Evolutionary conservation across 2,329 filamentous ascomycete species (phyloP).

Genomic region (Diaporthe vaccinii): DNA sequence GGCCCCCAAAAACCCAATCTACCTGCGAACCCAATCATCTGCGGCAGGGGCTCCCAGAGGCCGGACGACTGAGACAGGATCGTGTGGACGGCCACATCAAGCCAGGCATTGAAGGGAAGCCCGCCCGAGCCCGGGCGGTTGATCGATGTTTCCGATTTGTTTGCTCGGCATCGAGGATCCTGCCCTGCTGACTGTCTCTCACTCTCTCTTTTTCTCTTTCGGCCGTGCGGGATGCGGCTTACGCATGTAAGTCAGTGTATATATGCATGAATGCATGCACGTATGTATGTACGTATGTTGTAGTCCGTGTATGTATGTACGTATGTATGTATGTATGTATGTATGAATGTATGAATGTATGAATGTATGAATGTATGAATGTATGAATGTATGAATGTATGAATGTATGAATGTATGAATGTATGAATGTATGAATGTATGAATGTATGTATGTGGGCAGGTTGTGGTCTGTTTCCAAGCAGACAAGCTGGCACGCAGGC

Average conservation of each 20-base stretch:
- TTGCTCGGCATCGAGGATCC: slow-evolving; percentile 12
- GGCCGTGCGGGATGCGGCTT: slow-evolving; percentile 19
- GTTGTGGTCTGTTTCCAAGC: background rate
- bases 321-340: slow-evolving; percentile 1
- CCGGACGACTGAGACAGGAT: slow-evolving; percentile 32
- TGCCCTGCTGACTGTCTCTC: background rate
- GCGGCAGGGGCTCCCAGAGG: background rate
- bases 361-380: background rate
- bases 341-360: background rate
- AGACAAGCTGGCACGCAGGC: background rate
- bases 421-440: slow-evolving; percentile 3
- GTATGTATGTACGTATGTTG: background rate
- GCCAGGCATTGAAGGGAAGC: slow-evolving; percentile 28
- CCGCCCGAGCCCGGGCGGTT: slow-evolving; percentile 13
- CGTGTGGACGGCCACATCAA: slow-evolving; percentile 30
- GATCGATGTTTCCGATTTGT: slow-evolving; percentile 13
- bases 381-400: slow-evolving; percentile 7
- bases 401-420: background rate
- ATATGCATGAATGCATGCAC: background rate
- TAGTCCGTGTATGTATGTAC: background rate
- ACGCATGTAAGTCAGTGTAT: slow-evolving; percentile 10
- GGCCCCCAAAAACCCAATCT: slow-evolving; percentile 18
- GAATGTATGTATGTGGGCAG: background rate
- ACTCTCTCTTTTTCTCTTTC: background rate
- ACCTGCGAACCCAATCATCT: slow-evolving; percentile 33